These are phyloP conservation scores for Nitzschia sp. DNA, from an alignment of 108 stramenopile species.

Conservation along the genomic window DNA sequence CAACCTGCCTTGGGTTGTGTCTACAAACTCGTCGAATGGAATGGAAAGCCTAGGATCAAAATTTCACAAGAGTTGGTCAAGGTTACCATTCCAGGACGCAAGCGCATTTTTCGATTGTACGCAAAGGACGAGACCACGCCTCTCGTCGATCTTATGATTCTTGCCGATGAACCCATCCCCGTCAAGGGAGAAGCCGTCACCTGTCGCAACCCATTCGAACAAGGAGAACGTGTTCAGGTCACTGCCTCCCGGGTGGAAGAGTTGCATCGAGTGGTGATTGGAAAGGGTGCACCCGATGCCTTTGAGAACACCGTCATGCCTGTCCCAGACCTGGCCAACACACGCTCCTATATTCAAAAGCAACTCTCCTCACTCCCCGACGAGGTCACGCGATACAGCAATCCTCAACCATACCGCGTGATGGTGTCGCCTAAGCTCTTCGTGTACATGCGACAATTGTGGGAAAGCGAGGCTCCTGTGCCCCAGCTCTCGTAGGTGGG, in stretches of 20 bases:
- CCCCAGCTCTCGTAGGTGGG: no score
- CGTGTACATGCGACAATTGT: constrained; percentile 83
- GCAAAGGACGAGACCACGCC: constrained; percentile 30
- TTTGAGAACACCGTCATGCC: neutral
- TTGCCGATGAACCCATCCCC: constrained; percentile 47
- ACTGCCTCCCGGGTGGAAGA: constrained; percentile 71
- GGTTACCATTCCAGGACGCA: constrained; percentile 82
- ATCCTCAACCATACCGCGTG: constrained; percentile 90
- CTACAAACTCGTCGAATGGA: constrained; percentile 90
- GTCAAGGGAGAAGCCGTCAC: constrained; percentile 68
- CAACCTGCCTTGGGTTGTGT: constrained; percentile 99
- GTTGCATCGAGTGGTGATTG: constrained; percentile 84
- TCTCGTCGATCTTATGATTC: constrained; percentile 83
- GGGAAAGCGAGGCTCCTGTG: constrained; percentile 65
- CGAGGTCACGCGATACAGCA: constrained; percentile 63
- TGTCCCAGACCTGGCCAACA: constrained; percentile 21
- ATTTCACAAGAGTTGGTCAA: constrained; percentile 88
- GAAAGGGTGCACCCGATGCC: constrained; percentile 26
- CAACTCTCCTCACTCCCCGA: constrained; percentile 79
- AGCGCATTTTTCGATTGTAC: constrained; percentile 86
- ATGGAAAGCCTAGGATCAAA: constrained; percentile 91
- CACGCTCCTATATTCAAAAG: constrained; percentile 49
- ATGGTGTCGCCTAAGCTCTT: constrained; percentile 78
- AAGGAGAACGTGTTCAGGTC: constrained; percentile 78
- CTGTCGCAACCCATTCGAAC: constrained; percentile 91